These are phyloP conservation scores for Tubosaeta brunneosetosa DNA, from an alignment of 768 basidiomycete species.

Conservation along the genomic window DNA sequence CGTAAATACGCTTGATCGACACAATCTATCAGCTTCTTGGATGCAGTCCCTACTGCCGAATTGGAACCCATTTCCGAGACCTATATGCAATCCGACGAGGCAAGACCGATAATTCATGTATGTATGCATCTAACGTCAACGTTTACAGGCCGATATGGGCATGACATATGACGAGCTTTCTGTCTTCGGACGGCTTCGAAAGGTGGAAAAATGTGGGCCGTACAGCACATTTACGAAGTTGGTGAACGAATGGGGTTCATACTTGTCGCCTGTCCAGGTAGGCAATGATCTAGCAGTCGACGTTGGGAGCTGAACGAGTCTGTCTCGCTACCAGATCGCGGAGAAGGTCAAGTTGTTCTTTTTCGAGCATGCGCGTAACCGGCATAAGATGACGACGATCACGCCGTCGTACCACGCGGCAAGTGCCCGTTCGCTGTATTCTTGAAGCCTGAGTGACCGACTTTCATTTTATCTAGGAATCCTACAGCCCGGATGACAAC, in stretches of 20 bases:
- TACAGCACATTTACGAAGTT: conserved; percentile 97
- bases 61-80: conserved; percentile 91
- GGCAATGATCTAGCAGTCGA: conserved; percentile 1
- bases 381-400: conserved; percentile 98
- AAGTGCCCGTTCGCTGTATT: conserved; percentile 28
- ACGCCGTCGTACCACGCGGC: conserved; percentile 94
- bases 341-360: conserved; percentile 97
- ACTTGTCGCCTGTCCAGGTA: conserved; percentile 80
- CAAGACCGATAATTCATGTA: conserved; percentile 23
- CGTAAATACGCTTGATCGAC: not conserved
- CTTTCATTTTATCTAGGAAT: conserved; percentile 54
- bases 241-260: conserved; percentile 86
- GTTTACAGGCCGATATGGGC: conserved; percentile 85
- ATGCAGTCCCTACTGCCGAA: conserved; percentile 92
- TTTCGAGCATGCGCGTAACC: conserved; percentile 92
- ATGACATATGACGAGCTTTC: conserved; percentile 99
- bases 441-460: not conserved
- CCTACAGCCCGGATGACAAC: conserved; percentile 96
- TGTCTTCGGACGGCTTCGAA: conserved; percentile 87
- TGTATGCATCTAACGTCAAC: conserved; percentile 1
- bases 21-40: conserved; percentile 62
- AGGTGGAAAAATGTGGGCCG: conserved; percentile 96
- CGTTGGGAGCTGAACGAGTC: not conserved
- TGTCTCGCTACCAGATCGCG: conserved; percentile 54
- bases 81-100: conserved; percentile 96